These are phyloP conservation scores for Microsporum canis DNA, from an alignment of 2,329 filamentous ascomycete species.

Conservation along the genomic window DNA sequence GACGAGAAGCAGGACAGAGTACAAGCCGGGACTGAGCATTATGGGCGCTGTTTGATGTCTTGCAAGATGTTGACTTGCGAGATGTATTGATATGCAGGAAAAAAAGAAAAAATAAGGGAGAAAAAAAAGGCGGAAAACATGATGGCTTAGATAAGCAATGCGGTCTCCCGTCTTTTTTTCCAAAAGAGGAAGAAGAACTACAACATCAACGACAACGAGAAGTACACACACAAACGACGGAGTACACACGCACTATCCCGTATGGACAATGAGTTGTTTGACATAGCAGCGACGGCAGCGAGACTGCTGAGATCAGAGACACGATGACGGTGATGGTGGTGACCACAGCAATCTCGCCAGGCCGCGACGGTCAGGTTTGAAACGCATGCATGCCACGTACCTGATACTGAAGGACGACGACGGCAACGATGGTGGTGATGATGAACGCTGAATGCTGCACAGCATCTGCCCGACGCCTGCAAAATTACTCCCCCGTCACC, in stretches of 20 bases:
- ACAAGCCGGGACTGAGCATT: background rate
- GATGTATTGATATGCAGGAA: background rate
- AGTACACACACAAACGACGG: background rate
- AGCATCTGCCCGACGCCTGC: conserved; percentile 3
- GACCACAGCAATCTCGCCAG: background rate
- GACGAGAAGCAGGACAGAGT: background rate
- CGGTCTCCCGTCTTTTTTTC: background rate
- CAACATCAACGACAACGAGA: background rate
- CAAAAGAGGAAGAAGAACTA: background rate
- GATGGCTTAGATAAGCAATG: background rate
- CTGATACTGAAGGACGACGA: background rate
- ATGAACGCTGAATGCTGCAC: background rate
- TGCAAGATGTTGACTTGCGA: background rate
- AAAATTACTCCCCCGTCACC: background rate
- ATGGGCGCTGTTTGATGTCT: background rate
- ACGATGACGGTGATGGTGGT: background rate
- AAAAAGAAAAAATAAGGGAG: background rate
- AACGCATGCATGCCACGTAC: conserved; percentile 1
- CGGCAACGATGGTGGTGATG: background rate
- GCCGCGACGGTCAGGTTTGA: background rate
- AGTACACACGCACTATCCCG: too few relatives aligned
- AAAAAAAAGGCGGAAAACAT: background rate
- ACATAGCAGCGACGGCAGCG: background rate
- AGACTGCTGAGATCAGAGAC: background rate
- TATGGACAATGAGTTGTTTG: background rate